A percentile compares a stretch with the other conserved stretches of the same genome.
phyloP scores from a whole-genome alignment of 768 basidiomycete genomes.

The Termitomyces sp. region DNA sequence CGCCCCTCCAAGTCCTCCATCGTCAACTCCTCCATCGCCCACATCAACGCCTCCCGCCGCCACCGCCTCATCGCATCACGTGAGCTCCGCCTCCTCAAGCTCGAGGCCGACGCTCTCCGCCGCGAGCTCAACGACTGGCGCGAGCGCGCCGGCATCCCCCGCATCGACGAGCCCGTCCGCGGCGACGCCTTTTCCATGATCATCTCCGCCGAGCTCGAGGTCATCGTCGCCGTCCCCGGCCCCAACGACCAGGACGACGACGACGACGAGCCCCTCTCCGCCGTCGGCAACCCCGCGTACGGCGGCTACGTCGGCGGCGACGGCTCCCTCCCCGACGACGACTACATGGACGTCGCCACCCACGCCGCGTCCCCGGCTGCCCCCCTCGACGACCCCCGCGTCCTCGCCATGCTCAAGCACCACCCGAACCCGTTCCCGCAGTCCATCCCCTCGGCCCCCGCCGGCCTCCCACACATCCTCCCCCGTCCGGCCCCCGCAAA shows the following conservation, averaged over 20 bases:
- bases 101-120: conserved; percentile 63
- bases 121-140: conserved; percentile 88
- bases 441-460: not conserved
- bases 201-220: conserved; percentile 28
- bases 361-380: conserved; percentile 5
- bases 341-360: conserved; percentile 13
- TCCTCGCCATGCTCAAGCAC: conserved; percentile 16
- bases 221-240: conserved; percentile 42
- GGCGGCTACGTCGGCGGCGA: conserved; percentile 18
- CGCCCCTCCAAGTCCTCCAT: conserved; percentile 96
- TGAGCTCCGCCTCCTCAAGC: conserved; percentile 73
- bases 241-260: conserved; percentile 51
- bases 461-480: conserved; percentile 12
- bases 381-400: conserved; percentile 22
- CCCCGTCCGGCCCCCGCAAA: conserved; percentile 8
- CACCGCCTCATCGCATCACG: conserved; percentile 60
- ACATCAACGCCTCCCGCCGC: conserved; percentile 72
- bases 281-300: conserved; percentile 18
- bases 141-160: conserved; percentile 63
- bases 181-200: conserved; percentile 39
- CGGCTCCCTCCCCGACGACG: conserved; percentile 12
- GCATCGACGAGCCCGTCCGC: conserved; percentile 67
- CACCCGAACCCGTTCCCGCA: conserved; percentile 13
- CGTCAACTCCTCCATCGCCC: conserved; percentile 92
- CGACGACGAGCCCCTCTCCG: conserved; percentile 19